Percentiles rank a stretch among this genome's conserved stretches.
These are phyloP conservation scores for Kuraishia hungarica DNA, from an alignment of 805 yeast species.

Conservation along the genomic window DNA sequence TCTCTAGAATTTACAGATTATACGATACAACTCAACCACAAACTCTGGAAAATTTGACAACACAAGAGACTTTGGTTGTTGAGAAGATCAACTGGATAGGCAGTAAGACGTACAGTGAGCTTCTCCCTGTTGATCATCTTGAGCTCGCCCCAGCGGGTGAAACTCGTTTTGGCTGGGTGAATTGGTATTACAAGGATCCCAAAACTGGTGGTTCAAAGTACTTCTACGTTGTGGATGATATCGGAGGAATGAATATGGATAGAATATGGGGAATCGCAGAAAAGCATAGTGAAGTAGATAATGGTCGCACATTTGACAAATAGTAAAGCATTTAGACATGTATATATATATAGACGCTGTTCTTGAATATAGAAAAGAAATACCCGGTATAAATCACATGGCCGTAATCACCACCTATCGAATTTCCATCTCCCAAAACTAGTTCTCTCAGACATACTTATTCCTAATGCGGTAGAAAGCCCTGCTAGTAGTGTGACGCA, in stretches of 20 bases:
- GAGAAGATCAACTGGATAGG: slow-evolving; percentile 68
- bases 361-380: neutral
- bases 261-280: slow-evolving; percentile 81
- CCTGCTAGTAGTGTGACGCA: neutral
- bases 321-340: neutral
- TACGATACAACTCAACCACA: slow-evolving; percentile 59
- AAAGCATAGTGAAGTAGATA: slow-evolving; percentile 52
- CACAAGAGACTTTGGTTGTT: slow-evolving; percentile 56
- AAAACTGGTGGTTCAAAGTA: slow-evolving; percentile 26
- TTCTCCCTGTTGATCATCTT: slow-evolving; percentile 43
- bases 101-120: slow-evolving; percentile 50
- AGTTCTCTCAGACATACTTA: no score
- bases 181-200: slow-evolving; percentile 33
- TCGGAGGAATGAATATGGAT: slow-evolving; percentile 81
- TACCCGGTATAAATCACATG: no score
- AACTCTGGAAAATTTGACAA: slow-evolving; percentile 49
- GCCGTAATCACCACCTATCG: no score
- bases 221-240: slow-evolving; percentile 59
- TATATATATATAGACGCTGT: neutral
- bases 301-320: slow-evolving; percentile 45
- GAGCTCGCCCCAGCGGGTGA: slow-evolving; percentile 23
- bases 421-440: no score
- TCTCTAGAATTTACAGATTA: slow-evolving; percentile 60
- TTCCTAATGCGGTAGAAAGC: neutral
- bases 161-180: slow-evolving; percentile 38